Evolutionary conservation across 768 basidiomycete species (phyloP), one percentile per base, ranked within the genome.

Genomic region (Suillus hirtellus): DNA sequence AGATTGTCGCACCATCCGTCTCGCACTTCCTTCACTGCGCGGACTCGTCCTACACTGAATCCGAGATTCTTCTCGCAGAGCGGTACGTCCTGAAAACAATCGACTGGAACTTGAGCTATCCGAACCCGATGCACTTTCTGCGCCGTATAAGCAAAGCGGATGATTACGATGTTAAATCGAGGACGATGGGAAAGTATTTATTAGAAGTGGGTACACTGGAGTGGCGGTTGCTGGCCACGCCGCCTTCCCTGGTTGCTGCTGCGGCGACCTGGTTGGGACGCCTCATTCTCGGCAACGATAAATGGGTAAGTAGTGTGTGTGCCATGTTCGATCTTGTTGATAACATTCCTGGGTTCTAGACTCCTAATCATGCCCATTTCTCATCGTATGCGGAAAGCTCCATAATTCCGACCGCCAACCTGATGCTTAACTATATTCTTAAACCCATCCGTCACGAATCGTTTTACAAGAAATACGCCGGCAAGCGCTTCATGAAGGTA

Each of bases 61-160:
- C 87, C 0, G 94, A 97, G 68, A 90, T 98, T 64, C 84, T 94
- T 63, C 88, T 90, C 59, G 95, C 96, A 2, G 95, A 98, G 76
- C 82, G 88, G 65, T 96, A 96, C 69, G 85, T 98, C 60, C 80
- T 97, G 54, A 89, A 89, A 73, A 91, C 90, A 10, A 78, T 97
- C 60, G 87, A 91, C 35, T 98, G 92, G 86, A 89, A 96, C 72
- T 71, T 97, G 65, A 84, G 87, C 63, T 92, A 88, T 72, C 92
- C 96, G 35, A 94, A 92, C 66, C 93, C 95, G 2, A 88, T 98
- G 78, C 88, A 92, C 66, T 97, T 90, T 81, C 82, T 97, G 46
- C 81, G 95, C 44, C 83, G 95, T 40, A 88, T 93, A 62, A 94
- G 92, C 79, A 98, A 97, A 78, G 96, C 95, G 3, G 96, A 98